These are phyloP conservation scores for Sporothrix globosa DNA, from an alignment of 2,329 filamentous ascomycete species.

Conservation along the genomic window DNA sequence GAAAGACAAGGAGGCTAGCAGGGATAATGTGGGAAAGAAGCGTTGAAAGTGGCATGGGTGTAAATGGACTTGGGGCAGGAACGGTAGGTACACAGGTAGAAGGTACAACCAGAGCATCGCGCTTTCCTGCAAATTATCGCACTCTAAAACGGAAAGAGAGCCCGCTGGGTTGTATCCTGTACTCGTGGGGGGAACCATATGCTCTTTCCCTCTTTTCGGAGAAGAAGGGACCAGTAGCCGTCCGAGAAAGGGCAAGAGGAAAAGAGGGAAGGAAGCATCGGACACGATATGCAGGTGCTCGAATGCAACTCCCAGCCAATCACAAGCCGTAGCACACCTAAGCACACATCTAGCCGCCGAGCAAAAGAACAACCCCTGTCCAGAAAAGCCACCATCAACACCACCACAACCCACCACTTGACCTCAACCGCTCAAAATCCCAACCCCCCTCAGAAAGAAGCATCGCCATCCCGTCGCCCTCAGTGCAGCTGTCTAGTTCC, in stretches of 20 bases:
- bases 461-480: constrained; percentile 14
- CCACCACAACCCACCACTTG: neutral
- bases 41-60: constrained; percentile 8
- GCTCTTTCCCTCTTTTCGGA: neutral
- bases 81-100: neutral
- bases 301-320: constrained; percentile 21
- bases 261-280: constrained; percentile 23
- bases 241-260: constrained; percentile 11
- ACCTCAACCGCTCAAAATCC: neutral
- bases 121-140: neutral
- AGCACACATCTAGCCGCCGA: constrained; percentile 29
- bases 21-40: neutral
- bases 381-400: constrained; percentile 11
- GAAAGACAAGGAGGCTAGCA: constrained; percentile 15
- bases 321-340: constrained; percentile 24
- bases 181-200: neutral
- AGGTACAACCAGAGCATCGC: neutral
- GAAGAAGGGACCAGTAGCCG: constrained; percentile 10
- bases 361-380: constrained; percentile 20
- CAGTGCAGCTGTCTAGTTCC: neutral
- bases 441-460: constrained; percentile 1
- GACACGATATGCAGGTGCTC: constrained; percentile 24
- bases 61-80: constrained; percentile 17
- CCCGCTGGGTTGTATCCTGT: neutral
- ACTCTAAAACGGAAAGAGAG: neutral